Conservation (phyloP, 441 rosid genomes). For the Euphorbia celastroides region DNA sequence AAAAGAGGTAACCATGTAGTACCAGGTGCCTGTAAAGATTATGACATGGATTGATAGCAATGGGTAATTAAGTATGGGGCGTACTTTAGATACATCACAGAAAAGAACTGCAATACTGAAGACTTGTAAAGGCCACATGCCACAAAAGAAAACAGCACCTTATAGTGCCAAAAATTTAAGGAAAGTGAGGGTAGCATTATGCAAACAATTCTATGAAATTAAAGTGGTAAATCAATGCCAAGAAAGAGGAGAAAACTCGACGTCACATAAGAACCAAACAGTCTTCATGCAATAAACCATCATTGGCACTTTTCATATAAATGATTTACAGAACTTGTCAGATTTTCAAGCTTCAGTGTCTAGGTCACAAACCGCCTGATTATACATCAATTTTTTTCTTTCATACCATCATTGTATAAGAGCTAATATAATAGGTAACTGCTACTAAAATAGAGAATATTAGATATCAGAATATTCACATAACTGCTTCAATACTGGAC, state of each 20-base stretch:
- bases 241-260: background rate
- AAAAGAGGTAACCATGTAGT: constrained; percentile 49
- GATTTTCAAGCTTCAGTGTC: background rate
- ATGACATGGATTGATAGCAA: background rate
- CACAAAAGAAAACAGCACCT: background rate
- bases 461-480: background rate
- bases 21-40: constrained; percentile 51
- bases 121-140: background rate
- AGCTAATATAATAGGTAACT: background rate
- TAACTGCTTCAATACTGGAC: background rate
- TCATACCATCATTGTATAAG: background rate
- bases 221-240: background rate
- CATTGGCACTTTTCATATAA: background rate
- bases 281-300: background rate
- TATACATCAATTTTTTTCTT: background rate
- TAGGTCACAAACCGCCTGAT: background rate
- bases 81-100: background rate
- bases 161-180: background rate
- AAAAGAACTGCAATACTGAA: background rate
- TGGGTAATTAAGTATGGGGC: constrained; percentile 1
- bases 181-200: background rate
- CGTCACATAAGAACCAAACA: background rate
- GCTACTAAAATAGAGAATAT: background rate
- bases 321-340: background rate
- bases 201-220: background rate